Evolutionary conservation across 306 rosid species (phyloP).

Genomic region (Cicer chorassanicum): DNA sequence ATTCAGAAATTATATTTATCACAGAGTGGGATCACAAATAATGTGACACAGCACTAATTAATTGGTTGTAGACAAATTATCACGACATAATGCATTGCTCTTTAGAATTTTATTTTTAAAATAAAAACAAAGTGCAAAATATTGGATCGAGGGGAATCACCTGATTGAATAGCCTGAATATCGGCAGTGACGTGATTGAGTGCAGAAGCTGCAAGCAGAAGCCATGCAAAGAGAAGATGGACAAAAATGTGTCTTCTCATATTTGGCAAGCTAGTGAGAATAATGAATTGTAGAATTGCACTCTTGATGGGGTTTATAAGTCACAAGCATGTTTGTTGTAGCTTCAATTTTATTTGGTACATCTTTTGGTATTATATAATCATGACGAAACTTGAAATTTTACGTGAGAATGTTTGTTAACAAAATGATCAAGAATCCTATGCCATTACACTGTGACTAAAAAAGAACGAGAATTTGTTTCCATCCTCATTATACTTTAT

Average conservation of each 20-base stretch:
- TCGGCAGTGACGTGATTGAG: constrained; percentile 42
- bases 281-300: constrained; percentile 43
- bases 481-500: constrained; percentile 55
- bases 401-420: constrained; percentile 53
- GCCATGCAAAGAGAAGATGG: constrained; percentile 56
- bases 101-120: too few relatives aligned
- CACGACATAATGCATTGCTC: too few relatives aligned
- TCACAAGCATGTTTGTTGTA: constrained; percentile 33
- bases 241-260: constrained; percentile 59
- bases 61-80: too few relatives aligned
- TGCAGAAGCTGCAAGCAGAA: constrained; percentile 65
- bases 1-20: too few relatives aligned
- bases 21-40: too few relatives aligned
- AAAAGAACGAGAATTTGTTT: constrained; percentile 55
- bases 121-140: background rate
- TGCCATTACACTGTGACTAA: constrained; percentile 48
- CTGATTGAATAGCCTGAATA: constrained; percentile 61
- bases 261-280: constrained; percentile 42
- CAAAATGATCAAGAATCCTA: constrained; percentile 66
- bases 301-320: constrained; percentile 33
- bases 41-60: too few relatives aligned
- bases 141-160: constrained; percentile 48
- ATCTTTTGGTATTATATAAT: constrained; percentile 49
- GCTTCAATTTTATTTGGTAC: constrained; percentile 43
- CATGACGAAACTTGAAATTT: constrained; percentile 56